Conservation (phyloP, 768 basidiomycete genomes). For the Macrolepiota dolichaula region DNA sequence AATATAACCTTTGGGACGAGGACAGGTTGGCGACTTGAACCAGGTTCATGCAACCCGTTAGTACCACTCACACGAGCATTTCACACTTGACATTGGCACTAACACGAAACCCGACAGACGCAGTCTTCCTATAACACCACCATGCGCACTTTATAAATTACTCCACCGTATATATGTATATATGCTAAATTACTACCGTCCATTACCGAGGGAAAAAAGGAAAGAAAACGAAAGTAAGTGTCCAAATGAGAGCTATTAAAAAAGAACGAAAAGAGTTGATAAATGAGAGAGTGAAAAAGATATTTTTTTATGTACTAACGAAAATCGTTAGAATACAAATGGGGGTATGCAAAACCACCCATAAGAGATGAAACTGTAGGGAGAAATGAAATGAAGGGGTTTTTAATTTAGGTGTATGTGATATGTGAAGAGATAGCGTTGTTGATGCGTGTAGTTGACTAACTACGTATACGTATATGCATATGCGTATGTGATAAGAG, state of each 20-base stretch:
- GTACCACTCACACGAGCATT: no score
- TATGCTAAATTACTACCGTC: background rate
- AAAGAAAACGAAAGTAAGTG: background rate
- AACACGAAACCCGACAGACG: background rate
- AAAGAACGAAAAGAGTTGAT: background rate
- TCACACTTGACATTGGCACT: no score
- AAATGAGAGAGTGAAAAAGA: background rate
- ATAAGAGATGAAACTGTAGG: background rate
- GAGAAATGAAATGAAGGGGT: background rate
- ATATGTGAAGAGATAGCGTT: background rate
- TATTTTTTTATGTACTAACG: background rate
- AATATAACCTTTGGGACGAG: no score
- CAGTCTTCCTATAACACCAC: background rate
- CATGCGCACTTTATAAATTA: background rate
- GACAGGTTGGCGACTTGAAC: no score
- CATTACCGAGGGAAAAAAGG: background rate
- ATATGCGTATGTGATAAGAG: background rate
- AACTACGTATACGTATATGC: background rate
- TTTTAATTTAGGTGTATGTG: background rate
- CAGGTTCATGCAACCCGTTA: no score
- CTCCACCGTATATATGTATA: background rate
- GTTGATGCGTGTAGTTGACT: background rate
- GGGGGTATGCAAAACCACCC: background rate
- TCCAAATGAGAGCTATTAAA: background rate
- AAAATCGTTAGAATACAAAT: background rate